Conservation (phyloP, 805 yeast species). For the Candida ipomoeae region DNA sequence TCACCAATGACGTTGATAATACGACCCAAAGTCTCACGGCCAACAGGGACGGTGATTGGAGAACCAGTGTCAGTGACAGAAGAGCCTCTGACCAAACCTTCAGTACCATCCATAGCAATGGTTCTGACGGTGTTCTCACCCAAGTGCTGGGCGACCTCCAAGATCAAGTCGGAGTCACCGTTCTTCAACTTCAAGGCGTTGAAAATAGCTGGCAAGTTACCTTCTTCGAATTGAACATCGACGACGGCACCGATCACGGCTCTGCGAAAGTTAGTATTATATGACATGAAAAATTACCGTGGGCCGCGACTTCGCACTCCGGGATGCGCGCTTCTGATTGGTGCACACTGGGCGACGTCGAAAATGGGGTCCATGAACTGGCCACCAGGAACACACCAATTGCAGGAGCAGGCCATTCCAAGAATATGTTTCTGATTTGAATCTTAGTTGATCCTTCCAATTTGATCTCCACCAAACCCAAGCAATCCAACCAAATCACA, state of each 20-base stretch:
- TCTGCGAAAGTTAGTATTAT: conserved; percentile 47
- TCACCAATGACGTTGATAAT: conserved; percentile 98
- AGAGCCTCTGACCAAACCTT: conserved; percentile 98
- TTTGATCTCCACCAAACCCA: no score
- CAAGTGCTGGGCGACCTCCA: conserved; percentile 99
- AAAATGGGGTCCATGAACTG: not conserved
- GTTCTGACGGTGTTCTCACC: conserved; percentile 99
- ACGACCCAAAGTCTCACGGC: conserved; percentile 98
- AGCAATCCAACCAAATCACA: no score
- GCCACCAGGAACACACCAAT: no score
- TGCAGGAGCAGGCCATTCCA: not conserved
- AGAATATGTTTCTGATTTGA: no score
- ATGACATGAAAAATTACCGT: not conserved
- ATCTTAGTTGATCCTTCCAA: no score
- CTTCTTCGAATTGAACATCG: conserved; percentile 98
- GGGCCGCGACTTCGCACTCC: conserved; percentile 5
- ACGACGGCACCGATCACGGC: conserved; percentile 99
- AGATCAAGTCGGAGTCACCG: conserved; percentile 74
- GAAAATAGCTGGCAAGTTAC: conserved; percentile 93
- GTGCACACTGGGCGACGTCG: not conserved
- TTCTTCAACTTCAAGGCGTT: conserved; percentile 91
- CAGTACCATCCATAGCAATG: conserved; percentile 99
- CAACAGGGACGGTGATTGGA: conserved; percentile 98
- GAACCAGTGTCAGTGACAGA: conserved; percentile 91
- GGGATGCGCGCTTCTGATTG: conserved; percentile 10